A percentile compares a stretch with the other conserved stretches of the same genome.
phyloP scores from a whole-genome alignment of 202 grass and related monocot genomes.

The Digitaria exilis region DNA sequence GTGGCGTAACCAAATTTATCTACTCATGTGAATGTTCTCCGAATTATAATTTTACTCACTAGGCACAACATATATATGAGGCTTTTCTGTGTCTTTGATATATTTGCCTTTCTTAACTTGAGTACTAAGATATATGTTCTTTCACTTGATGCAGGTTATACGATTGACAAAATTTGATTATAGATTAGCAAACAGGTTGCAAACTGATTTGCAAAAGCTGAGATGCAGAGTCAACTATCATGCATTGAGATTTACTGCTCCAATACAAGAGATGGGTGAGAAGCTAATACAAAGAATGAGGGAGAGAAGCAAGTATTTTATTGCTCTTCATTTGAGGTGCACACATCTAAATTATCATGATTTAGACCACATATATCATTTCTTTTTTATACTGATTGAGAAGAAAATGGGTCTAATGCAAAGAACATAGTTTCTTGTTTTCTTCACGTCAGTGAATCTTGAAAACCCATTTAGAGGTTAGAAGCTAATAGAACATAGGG shows the following conservation, averaged over 20 bases:
- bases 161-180: conserved; percentile 98
- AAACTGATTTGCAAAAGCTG: conserved; percentile 88
- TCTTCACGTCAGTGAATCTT: conserved; percentile 18
- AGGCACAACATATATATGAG: not conserved
- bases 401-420: conserved; percentile 1
- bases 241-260: conserved; percentile 74
- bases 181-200: conserved; percentile 86
- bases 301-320: conserved; percentile 76
- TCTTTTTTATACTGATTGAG: conserved; percentile 20
- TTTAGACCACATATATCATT: conserved; percentile 27
- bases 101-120: not conserved
- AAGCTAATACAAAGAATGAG: conserved; percentile 81
- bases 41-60: not conserved
- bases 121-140: conserved; percentile 39
- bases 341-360: not conserved
- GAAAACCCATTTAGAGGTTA: conserved; percentile 20
- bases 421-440: conserved; percentile 20
- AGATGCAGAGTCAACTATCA: conserved; percentile 97
- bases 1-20: not conserved
- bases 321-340: conserved; percentile 97
- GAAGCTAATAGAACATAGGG: conserved; percentile 8
- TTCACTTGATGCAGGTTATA: conserved; percentile 72
- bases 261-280: conserved; percentile 85
- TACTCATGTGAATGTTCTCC: not conserved
- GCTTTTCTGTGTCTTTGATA: conserved; percentile 23